Base-by-base conservation (phyloP, 2,329 filamentous ascomycete species). In the Byssoonygena ceratinophila region DNA sequence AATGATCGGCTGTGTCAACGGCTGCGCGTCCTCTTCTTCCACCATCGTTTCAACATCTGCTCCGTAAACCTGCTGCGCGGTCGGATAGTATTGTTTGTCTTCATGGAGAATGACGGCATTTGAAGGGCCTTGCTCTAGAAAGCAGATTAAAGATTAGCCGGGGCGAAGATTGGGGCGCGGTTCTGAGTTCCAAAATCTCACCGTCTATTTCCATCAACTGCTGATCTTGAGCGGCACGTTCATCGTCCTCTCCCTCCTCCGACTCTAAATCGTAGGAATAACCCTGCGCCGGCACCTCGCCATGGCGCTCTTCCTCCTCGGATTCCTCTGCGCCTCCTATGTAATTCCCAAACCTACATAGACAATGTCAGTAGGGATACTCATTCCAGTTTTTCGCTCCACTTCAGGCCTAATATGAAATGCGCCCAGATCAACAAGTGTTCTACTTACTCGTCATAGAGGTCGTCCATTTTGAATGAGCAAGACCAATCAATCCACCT, bases 61-160 rank as follows among this genome's bases (percentile, higher is more conserved):
- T 49, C 92, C 92, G 67, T 97, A 98, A 39, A 95, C 83, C 69
- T 98, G 92, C 65, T 91, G 84, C 53, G 92, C 92, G n/a, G 90
- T 95, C 27, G 92, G 92, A 66, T 98, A 98, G 71, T 98, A 98
- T 68, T 97, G 92, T 70, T 98, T 98, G 73, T 98, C 92, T 76
- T 98, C 92, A 72, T 98, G 92, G 43, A 98, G 79, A 54, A 98
- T 80, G n/a, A 98, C 89, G 48, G 92, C 91, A 68, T 97, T 98
- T 4, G 90, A 96, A 2, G 91, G 87, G 12, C 86, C 89, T 46
- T 90, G 84, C 68, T 88, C 81, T 79, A 59, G 56, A 34, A 7
- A 41, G 8, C 46, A 22, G 18, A 39, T 27, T 11, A 4, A 52
- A 43, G 54, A 55, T 69, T 54, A 69, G 66, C 52, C 51, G 56